A percentile compares a stretch with the other conserved stretches of the same genome.
Evolutionary conservation across 169 alveolate genomes (phyloP).

Genomic region (Plasmodium vivax): DNA sequence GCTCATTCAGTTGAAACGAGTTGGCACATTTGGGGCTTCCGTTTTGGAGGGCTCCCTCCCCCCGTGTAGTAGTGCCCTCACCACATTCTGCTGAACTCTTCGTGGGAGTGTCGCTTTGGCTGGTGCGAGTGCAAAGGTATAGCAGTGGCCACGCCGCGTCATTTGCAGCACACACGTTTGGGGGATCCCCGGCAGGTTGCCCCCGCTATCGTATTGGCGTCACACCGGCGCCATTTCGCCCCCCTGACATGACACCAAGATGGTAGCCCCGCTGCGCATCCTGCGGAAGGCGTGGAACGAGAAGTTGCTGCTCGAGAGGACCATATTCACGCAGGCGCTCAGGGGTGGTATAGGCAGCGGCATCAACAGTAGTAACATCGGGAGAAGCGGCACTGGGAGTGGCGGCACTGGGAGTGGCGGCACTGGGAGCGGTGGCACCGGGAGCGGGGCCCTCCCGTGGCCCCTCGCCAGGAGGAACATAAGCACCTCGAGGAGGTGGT

Average conservation of each 20-base stretch:
- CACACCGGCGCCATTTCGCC: background rate
- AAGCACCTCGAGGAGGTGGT: slow-evolving; percentile 32
- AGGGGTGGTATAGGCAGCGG: background rate
- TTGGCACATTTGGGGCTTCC: background rate
- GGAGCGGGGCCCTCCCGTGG: background rate
- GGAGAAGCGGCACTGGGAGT: background rate
- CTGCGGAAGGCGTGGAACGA: slow-evolving; percentile 5
- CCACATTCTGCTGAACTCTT: background rate
- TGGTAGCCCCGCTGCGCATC: slow-evolving; percentile 18
- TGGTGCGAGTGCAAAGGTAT: background rate
- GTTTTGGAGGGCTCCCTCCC: background rate
- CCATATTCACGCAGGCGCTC: slow-evolving; percentile 8
- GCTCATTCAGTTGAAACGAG: background rate
- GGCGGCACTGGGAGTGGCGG: background rate
- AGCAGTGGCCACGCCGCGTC: background rate
- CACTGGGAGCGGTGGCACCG: background rate
- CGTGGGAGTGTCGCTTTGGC: background rate
- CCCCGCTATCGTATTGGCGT: background rate
- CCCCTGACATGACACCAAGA: background rate
- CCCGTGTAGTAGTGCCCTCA: background rate
- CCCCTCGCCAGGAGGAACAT: slow-evolving; percentile 28
- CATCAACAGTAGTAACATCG: background rate
- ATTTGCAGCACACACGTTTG: background rate
- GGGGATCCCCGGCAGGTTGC: background rate
- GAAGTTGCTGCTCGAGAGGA: slow-evolving; percentile 10